Evolutionary conservation across 2,329 filamentous ascomycete species (phyloP).

Genomic region (Colletotrichum theobromicola): DNA sequence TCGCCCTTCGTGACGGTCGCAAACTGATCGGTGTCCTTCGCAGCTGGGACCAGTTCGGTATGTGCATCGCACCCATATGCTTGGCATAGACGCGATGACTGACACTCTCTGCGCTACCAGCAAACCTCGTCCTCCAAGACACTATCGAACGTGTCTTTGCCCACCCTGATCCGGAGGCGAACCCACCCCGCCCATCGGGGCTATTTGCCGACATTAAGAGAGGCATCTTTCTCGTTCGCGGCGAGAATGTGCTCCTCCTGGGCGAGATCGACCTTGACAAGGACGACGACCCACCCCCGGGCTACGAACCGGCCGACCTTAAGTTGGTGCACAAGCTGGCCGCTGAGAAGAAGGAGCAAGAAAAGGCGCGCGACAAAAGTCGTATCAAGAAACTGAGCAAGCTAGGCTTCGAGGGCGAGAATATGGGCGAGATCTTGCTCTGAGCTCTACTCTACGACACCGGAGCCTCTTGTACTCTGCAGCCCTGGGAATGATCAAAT

Average conservation of each 20-base stretch:
- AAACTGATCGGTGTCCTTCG: conserved; percentile 92
- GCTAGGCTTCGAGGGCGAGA: conserved; percentile 89
- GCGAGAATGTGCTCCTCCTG: conserved; percentile 94
- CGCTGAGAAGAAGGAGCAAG: conserved; percentile 71
- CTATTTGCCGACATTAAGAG: conserved; percentile 85
- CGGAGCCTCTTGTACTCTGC: not conserved
- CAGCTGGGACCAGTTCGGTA: conserved; percentile 99
- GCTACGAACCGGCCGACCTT: conserved; percentile 69
- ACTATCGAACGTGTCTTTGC: conserved; percentile 87
- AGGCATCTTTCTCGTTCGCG: conserved; percentile 89
- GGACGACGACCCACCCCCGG: conserved; percentile 82
- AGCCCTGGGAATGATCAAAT: conserved; percentile 10
- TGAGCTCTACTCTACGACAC: conserved; percentile 40
- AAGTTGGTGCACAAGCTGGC: conserved; percentile 75
- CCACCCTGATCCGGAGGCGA: conserved; percentile 42
- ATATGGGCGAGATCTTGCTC: conserved; percentile 75
- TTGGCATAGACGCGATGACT: not conserved
- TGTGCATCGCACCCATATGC: conserved; percentile 29
- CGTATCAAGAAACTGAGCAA: conserved; percentile 73
- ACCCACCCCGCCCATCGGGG: conserved; percentile 40
- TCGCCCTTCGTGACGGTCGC: conserved; percentile 89
- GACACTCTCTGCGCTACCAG: conserved; percentile 49
- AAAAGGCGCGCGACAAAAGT: conserved; percentile 76
- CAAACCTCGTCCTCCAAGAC: conserved; percentile 93
- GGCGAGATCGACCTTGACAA: conserved; percentile 97